Conservation (phyloP, 495 filamentous ascomycete genomes). For the Aspergillus heteromorphus region DNA sequence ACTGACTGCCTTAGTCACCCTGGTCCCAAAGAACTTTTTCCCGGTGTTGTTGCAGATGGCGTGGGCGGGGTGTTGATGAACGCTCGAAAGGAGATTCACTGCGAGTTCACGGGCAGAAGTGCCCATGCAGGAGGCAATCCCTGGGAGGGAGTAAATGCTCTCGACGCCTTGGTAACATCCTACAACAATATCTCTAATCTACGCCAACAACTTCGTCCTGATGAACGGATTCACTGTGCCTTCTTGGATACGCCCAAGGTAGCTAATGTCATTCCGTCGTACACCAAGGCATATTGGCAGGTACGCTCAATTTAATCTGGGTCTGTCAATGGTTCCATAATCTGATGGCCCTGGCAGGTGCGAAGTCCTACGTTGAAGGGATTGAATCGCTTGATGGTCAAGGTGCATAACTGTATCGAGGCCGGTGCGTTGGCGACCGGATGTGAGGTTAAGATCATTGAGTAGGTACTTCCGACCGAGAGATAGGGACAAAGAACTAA, state of each 20-base stretch:
- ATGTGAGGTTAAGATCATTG: slow-evolving; percentile 44
- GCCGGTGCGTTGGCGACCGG: slow-evolving; percentile 59
- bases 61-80: slow-evolving; percentile 34
- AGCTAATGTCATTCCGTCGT: slow-evolving; percentile 58
- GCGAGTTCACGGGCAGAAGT: slow-evolving; percentile 30
- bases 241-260: slow-evolving; percentile 56
- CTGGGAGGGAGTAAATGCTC: slow-evolving; percentile 59
- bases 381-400: slow-evolving; percentile 42
- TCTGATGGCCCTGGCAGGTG: slow-evolving; percentile 22
- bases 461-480: slow-evolving; percentile 16
- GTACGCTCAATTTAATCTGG: slow-evolving; percentile 21
- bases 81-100: slow-evolving; percentile 33
- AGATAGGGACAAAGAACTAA: background rate
- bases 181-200: slow-evolving; percentile 60
- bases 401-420: slow-evolving; percentile 53
- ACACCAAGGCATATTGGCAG: slow-evolving; percentile 49
- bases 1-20: slow-evolving; percentile 22
- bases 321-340: too few relatives aligned
- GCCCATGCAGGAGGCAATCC: slow-evolving; percentile 58
- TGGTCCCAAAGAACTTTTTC: slow-evolving; percentile 24
- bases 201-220: slow-evolving; percentile 58
- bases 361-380: slow-evolving; percentile 43
- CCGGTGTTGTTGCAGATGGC: slow-evolving; percentile 19
- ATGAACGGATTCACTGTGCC: slow-evolving; percentile 53
- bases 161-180: slow-evolving; percentile 55